Conservation (phyloP, 2,329 filamentous ascomycete genomes). For the Xylaria sp. region DNA sequence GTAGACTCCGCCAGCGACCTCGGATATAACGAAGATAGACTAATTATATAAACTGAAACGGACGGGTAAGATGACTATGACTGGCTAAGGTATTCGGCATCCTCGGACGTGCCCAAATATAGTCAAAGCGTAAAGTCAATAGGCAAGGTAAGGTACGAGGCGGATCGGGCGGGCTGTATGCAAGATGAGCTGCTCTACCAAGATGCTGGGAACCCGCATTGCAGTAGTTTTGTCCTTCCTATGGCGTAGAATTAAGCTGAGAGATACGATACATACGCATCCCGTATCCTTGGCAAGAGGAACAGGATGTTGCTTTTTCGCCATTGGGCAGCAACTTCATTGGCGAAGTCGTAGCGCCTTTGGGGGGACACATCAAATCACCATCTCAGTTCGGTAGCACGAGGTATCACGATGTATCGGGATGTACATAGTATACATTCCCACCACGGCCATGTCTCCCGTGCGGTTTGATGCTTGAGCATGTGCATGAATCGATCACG, state of each 20-base stretch:
- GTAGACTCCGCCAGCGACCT: neutral
- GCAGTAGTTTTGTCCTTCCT: conserved; percentile 20
- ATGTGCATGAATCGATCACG: conserved; percentile 9
- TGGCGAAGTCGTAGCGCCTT: conserved; percentile 19
- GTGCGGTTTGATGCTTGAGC: neutral
- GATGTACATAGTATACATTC: neutral
- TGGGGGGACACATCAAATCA: conserved; percentile 18
- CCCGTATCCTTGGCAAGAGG: conserved; percentile 14
- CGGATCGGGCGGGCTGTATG: conserved; percentile 33
- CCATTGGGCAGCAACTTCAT: conserved; percentile 36
- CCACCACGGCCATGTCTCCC: neutral
- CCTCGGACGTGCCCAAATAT: conserved; percentile 1
- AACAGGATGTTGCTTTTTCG: conserved; percentile 27
- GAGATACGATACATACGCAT: conserved; percentile 8
- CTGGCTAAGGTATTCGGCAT: neutral
- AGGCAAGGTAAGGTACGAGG: conserved; percentile 10
- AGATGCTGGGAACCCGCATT: conserved; percentile 28
- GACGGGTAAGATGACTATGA: neutral
- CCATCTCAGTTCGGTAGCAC: neutral
- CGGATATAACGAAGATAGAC: neutral
- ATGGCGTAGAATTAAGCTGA: conserved; percentile 16
- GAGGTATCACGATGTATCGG: conserved; percentile 25
- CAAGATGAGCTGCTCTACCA: conserved; percentile 35
- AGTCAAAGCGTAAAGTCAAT: neutral
- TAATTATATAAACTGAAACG: neutral